Base-by-base conservation (phyloP, 164 flowering plant genomes). In the Brasenia schreberi region DNA sequence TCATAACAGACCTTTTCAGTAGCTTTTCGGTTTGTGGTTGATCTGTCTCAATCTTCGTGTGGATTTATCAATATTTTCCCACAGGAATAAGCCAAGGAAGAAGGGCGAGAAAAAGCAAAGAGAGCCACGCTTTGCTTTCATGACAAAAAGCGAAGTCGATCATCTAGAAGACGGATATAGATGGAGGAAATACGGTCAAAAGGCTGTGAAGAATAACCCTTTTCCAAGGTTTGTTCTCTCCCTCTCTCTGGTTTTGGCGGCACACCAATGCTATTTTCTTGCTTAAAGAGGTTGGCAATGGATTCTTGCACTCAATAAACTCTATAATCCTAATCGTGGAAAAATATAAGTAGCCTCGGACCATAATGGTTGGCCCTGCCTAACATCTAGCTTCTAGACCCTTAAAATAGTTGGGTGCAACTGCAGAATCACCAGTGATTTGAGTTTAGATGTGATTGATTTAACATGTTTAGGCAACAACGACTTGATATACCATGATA, bases 111-210 rank as follows among this genome's bases (percentile, higher is more conserved):
- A 84, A 71, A 70, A 73, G 72, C 69, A 61, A 63, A 79, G 76
- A 66, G 82, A 77, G 60, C 81, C 82, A 33, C 73, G 85, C 10
- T 80, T 80, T 70, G 90, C 90, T 4, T 86, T 86, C 75, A 75
- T 81, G 71, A 86, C 90, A 11, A 83, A 85, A 74, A 86, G 88
- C 70, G 87, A 86, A 64, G 78, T 86, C 18, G 90, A 86, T 75
- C 81, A 84, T 64, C 88, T 86, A 68, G 90, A 86, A 70, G 90
- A 86, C 73, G 90, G 90, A 5, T 85, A 85, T 62, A 76, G 87
- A 75, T 85, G 90, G 90, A 83, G 90, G 62, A 85, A 85, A 62
- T 85, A 86, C 66, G 90, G 90, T 43, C 90, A 86, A 52, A 86
- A 86, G 72, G 86, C 90, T 3, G 90, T 86, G 65, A 86, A 86